Conservation (phyloP, 495 filamentous ascomycete genomes). For the Gamarada debralockiae region DNA sequence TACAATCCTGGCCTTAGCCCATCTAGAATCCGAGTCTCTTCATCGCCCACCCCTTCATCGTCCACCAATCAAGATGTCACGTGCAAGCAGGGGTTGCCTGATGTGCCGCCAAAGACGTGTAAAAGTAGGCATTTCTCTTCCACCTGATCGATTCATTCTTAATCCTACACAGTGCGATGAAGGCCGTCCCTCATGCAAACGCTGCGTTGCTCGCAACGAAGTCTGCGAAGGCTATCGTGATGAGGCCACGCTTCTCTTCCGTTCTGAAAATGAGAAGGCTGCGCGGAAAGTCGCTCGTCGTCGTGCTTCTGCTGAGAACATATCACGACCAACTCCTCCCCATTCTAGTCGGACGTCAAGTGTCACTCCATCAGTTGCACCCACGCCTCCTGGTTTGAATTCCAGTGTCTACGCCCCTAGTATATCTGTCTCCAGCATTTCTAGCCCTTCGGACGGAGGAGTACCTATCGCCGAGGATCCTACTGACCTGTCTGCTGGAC, state of each 20-base stretch:
- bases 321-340: neutral
- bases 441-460: neutral
- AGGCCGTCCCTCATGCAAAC: constrained; percentile 25
- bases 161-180: constrained; percentile 24
- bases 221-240: constrained; percentile 31
- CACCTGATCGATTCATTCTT: neutral
- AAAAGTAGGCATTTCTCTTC: neutral
- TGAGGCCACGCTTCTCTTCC: constrained; percentile 26
- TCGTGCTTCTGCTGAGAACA: constrained; percentile 6
- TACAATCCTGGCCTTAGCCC: no score
- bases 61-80: neutral
- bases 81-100: constrained; percentile 17
- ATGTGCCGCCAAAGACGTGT: constrained; percentile 27
- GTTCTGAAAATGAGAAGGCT: constrained; percentile 27
- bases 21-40: no score
- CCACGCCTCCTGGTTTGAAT: neutral
- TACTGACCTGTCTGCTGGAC: constrained; percentile 16
- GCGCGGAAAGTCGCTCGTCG: neutral
- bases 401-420: neutral
- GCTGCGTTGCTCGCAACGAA: constrained; percentile 29
- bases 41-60: no score
- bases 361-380: neutral
- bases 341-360: neutral
- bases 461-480: constrained; percentile 3
- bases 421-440: neutral